Conservation (phyloP, 192 early-diverging fungal species). For the Glomus cerebriforme region DNA sequence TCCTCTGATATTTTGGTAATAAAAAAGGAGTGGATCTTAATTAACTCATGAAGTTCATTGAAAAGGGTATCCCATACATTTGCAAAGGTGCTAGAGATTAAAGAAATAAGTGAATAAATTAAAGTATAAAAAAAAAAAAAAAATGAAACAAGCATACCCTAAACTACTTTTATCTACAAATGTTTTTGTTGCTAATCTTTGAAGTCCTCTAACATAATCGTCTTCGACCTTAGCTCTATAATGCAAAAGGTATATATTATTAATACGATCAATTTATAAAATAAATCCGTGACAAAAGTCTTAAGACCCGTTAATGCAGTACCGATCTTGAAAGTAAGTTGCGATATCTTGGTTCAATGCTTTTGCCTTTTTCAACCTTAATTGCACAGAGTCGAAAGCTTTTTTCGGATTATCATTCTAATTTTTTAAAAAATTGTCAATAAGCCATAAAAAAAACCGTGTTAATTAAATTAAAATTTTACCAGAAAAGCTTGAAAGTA, state of each 20-base stretch:
- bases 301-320: conserved; percentile 6
- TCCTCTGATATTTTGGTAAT: conserved; percentile 42
- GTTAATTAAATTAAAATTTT: background rate
- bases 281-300: background rate
- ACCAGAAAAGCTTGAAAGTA: conserved; percentile 27
- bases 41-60: conserved; percentile 38
- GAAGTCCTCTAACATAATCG: conserved; percentile 26
- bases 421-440: background rate
- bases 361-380: conserved; percentile 47
- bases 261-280: background rate
- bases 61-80: conserved; percentile 37
- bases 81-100: conserved; percentile 24
- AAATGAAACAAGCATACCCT: background rate
- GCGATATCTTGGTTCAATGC: conserved; percentile 54
- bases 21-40: conserved; percentile 39
- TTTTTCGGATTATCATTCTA: conserved; percentile 52
- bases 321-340: conserved; percentile 60
- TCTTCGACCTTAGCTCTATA: conserved; percentile 18
- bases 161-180: conserved; percentile 1
- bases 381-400: conserved; percentile 50
- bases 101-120: background rate
- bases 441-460: background rate
- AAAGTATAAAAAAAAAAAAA: background rate
- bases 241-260: background rate
- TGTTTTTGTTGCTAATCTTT: conserved; percentile 11